These are phyloP conservation scores for Fusarium nanum DNA, from an alignment of 2,329 filamentous ascomycete species.

Conservation along the genomic window DNA sequence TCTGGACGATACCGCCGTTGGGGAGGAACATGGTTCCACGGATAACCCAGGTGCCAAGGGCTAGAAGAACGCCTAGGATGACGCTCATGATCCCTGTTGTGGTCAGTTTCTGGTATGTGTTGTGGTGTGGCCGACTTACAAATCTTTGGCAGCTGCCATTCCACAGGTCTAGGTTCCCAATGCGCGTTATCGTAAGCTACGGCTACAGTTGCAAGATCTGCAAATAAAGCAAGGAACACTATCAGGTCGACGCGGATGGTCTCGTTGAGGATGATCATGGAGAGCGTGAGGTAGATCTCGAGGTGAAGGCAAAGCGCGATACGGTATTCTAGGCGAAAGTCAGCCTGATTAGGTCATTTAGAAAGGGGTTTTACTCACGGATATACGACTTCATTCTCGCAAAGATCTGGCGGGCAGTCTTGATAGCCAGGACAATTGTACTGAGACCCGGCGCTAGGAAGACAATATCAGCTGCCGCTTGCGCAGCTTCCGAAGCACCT, in stretches of 20 bases:
- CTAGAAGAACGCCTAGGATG: conserved; percentile 1
- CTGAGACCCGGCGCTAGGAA: conserved; percentile 12
- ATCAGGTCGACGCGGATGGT: conserved; percentile 21
- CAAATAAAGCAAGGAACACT: conserved; percentile 2
- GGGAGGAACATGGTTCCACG: conserved; percentile 10
- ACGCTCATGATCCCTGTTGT: conserved; percentile 21
- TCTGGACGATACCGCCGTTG: neutral
- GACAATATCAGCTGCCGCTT: conserved; percentile 26
- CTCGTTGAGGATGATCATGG: conserved; percentile 35
- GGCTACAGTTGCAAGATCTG: conserved; percentile 20
- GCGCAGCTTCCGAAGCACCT: conserved; percentile 25
- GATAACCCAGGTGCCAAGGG: conserved; percentile 4
- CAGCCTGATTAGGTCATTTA: neutral
- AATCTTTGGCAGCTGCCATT: conserved; percentile 30
- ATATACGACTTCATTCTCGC: conserved; percentile 36
- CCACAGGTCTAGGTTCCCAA: conserved; percentile 20
- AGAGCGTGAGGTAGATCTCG: conserved; percentile 20
- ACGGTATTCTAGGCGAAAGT: conserved; percentile 3
- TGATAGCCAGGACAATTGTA: conserved; percentile 6
- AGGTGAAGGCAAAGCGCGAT: conserved; percentile 22
- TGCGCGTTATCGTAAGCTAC: conserved; percentile 37
- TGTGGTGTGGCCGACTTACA: neutral
- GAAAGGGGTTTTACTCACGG: neutral
- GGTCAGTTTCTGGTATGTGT: neutral
- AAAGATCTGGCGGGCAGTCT: conserved; percentile 16